Evolutionary conservation across 1,284 basidiomycete genomes (phyloP).

Genomic region (Malassezia pachydermatis): DNA sequence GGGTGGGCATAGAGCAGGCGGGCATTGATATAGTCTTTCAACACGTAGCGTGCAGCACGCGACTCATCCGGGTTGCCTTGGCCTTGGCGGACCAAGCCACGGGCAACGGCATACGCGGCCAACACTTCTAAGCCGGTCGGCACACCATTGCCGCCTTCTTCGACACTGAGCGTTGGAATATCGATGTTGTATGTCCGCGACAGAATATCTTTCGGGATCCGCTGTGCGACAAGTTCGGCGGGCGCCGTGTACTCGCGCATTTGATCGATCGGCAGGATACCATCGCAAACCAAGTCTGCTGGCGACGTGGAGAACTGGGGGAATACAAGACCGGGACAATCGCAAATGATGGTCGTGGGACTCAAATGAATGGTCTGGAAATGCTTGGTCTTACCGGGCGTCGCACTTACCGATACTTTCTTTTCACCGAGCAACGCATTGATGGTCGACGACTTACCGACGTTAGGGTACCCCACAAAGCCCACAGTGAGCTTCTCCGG

Average conservation of each 20-base stretch:
- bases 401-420: slow-evolving; percentile 46
- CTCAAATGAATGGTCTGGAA: slow-evolving; percentile 96
- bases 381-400: slow-evolving; percentile 82
- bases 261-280: slow-evolving; percentile 94
- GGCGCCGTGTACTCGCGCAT: slow-evolving; percentile 90
- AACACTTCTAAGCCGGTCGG: slow-evolving; percentile 75
- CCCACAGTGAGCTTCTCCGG: slow-evolving; percentile 56
- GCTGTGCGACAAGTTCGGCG: slow-evolving; percentile 64
- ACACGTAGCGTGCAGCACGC: slow-evolving; percentile 76
- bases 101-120: slow-evolving; percentile 64
- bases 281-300: slow-evolving; percentile 90
- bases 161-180: slow-evolving; percentile 60
- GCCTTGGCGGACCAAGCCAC: slow-evolving; percentile 83
- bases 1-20: slow-evolving; percentile 80
- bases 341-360: slow-evolving; percentile 77
- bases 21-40: slow-evolving; percentile 96
- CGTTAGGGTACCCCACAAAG: slow-evolving; percentile 59
- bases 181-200: slow-evolving; percentile 80
- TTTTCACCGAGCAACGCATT: slow-evolving; percentile 46
- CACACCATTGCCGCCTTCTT: slow-evolving; percentile 74
- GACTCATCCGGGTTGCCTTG: slow-evolving; percentile 97
- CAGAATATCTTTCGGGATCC: slow-evolving; percentile 74
- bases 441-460: slow-evolving; percentile 47
- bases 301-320: slow-evolving; percentile 67
- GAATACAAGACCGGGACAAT: slow-evolving; percentile 97